Conservation (phyloP, 148 eudicot species). For the Amaranthus hypochondriacus region DNA sequence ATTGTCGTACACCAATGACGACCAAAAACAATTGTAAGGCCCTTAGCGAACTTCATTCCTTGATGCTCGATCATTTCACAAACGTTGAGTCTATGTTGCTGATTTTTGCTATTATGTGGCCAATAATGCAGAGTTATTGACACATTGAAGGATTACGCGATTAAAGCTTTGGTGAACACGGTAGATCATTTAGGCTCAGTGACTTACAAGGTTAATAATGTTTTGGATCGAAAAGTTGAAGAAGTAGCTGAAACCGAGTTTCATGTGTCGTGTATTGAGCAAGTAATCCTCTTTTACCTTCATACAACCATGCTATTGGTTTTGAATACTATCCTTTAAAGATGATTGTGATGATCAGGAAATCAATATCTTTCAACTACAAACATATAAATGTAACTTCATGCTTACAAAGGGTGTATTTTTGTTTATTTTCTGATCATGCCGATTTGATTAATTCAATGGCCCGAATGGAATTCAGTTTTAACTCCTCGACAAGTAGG, state of each 20-base stretch:
- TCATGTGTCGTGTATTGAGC: constrained; percentile 79
- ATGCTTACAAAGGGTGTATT: neutral
- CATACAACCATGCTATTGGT: neutral
- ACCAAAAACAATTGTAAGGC: constrained; percentile 78
- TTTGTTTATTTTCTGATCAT: neutral
- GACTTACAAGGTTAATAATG: constrained; percentile 68
- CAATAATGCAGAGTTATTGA: constrained; percentile 65
- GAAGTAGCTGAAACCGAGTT: constrained; percentile 72
- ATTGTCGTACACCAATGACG: constrained; percentile 63
- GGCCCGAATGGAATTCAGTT: too few species aligned
- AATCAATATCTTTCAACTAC: neutral
- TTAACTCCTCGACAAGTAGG: neutral
- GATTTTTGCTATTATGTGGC: constrained; percentile 20
- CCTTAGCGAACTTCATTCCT: neutral
- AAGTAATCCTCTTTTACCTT: constrained; percentile 39
- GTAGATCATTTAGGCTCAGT: constrained; percentile 95
- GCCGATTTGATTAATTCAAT: neutral
- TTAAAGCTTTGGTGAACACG: constrained; percentile 87
- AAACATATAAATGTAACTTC: neutral
- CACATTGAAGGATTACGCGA: constrained; percentile 75
- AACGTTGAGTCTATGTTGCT: neutral
- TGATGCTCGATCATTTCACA: neutral
- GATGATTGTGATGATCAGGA: neutral
- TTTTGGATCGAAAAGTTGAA: constrained; percentile 77
- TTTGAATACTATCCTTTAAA: constrained; percentile 1